Evolutionary conservation across 768 basidiomycete genomes (phyloP), one percentile per base, ranked within the genome.

Genomic region (Leccinum subgranulosum): DNA sequence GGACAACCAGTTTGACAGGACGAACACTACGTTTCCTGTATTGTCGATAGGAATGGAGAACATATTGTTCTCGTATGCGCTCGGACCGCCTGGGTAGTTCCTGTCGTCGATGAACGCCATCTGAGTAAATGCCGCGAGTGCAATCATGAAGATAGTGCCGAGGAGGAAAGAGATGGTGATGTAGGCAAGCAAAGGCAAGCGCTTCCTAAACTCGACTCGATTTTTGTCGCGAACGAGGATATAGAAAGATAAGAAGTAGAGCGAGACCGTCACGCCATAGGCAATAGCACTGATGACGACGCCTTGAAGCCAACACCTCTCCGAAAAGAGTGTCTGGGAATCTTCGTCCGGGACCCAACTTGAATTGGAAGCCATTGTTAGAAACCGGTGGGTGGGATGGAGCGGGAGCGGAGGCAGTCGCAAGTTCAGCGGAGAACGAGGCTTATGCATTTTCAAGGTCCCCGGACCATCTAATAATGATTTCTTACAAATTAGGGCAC

Each of bases 41-140:
- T 57, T 14, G 21, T 60, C 59, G 4, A 66, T 27, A 19, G 69
- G 69, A 17, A 64, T 59, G 10, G 59, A 60, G 54, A 62, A 74
- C 53, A 58, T 56, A 3, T 51, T n/a, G 8, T 58, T 53, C 19
- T 64, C 64, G 33, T 17, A 39, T n/a, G 17, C 36, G 9, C n/a
- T 39, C 7, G 36, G 36, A n/a, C 36, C 36, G 7, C 36, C 36
- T 4, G 36, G 36, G 36, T 39, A 39, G 36, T 39, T 39, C 8
- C 36, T 7, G 9, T 39, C 17, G 36, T 39, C 36, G 17, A 39
- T 39, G 17, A 39, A 39, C 3, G 36, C 36, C 36, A 39, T 39
- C 36, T 39, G 36, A 39, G 17, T 39, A 17, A 17, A 39, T n/a
- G 17, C 36, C 9, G 36, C 36, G 17, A 39, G 36, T 39, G 36